Percentiles rank a stretch among this genome's conserved stretches.
Conservation (phyloP, 2,329 filamentous ascomycete species). For the Ceratocystis destructans region DNA sequence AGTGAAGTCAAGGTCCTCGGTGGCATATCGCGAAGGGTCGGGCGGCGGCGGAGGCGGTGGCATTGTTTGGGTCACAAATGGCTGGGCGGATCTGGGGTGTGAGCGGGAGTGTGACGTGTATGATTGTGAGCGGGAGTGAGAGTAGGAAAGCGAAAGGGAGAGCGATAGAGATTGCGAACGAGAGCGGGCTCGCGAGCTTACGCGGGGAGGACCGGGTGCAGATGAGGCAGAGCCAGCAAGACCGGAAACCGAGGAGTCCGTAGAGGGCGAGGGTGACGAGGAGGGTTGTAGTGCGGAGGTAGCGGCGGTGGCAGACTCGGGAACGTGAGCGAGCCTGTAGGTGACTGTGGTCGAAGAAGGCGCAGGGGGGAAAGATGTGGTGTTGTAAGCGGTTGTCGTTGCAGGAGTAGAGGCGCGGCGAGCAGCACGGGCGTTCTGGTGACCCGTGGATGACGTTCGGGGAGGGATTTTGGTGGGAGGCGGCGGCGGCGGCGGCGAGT, state of each 20-base stretch:
- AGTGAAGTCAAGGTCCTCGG: slow-evolving; percentile 41
- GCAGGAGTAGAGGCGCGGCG: background rate
- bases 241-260: slow-evolving; percentile 11
- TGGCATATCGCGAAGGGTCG: slow-evolving; percentile 40
- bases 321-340: slow-evolving; percentile 16
- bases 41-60: slow-evolving; percentile 26
- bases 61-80: slow-evolving; percentile 15
- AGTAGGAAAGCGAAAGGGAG: slow-evolving; percentile 11
- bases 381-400: background rate
- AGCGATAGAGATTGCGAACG: slow-evolving; percentile 14
- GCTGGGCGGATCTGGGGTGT: slow-evolving; percentile 16
- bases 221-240: slow-evolving; percentile 1
- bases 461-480: slow-evolving; percentile 13
- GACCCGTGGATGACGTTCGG: slow-evolving; percentile 15
- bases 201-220: background rate
- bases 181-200: background rate
- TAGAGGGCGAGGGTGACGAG: slow-evolving; percentile 14
- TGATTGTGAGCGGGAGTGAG: slow-evolving; percentile 13
- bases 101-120: slow-evolving; percentile 12
- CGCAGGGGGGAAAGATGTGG: background rate
- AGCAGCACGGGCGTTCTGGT: background rate
- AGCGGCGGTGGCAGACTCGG: slow-evolving; percentile 6
- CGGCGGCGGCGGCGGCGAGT: background rate
- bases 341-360: slow-evolving; percentile 1
- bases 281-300: background rate